phyloP scores from a whole-genome alignment of 257 asterid genomes.

The Solanum sejunctum region DNA sequence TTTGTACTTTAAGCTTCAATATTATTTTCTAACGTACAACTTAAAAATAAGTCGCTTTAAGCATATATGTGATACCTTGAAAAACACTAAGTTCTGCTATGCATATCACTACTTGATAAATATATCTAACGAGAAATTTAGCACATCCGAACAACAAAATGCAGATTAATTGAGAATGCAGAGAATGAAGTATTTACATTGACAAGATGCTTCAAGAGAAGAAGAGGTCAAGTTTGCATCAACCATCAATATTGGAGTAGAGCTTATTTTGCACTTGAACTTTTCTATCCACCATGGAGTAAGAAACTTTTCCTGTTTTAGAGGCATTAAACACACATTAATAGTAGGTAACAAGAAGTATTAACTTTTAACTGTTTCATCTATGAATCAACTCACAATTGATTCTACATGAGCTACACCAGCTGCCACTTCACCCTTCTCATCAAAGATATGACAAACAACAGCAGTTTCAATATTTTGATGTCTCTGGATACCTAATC shows the following conservation, averaged over 20 bases:
- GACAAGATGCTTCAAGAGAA: conserved; percentile 61
- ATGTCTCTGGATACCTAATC: conserved; percentile 61
- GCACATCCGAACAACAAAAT: not conserved
- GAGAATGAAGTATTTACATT: conserved; percentile 19
- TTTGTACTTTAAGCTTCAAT: not conserved
- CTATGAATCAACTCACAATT: conserved; percentile 36
- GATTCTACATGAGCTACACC: conserved; percentile 84
- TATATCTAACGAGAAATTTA: not conserved
- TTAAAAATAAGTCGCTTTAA: not conserved
- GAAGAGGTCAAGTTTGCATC: conserved; percentile 81
- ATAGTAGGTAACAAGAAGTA: not conserved
- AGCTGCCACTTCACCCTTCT: conserved; percentile 79
- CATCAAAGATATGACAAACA: conserved; percentile 70
- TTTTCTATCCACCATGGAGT: conserved; percentile 69
- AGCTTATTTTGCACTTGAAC: conserved; percentile 38
- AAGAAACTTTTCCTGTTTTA: conserved; percentile 69
- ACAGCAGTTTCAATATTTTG: conserved; percentile 56
- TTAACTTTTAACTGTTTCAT: not conserved
- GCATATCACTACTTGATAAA: not conserved
- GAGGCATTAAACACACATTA: not conserved
- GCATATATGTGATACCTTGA: not conserved
- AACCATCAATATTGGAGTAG: conserved; percentile 64
- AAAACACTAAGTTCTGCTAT: not conserved
- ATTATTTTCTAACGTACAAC: not conserved
- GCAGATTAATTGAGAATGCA: not conserved